These are phyloP conservation scores for Wickerhamomyces mucosus DNA, from an alignment of 805 yeast species.

Conservation along the genomic window DNA sequence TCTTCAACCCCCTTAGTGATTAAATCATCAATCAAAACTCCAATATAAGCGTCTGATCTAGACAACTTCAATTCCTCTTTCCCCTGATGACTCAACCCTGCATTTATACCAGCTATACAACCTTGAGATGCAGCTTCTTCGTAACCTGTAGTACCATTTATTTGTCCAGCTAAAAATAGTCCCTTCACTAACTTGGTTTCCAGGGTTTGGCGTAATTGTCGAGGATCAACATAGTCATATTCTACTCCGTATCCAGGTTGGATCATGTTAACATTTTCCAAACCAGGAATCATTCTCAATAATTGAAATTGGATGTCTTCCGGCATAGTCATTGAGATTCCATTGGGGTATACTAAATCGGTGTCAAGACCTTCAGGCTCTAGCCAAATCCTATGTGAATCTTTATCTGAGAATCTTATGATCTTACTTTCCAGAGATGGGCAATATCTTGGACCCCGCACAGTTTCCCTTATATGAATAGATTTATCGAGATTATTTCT, in stretches of 20 bases:
- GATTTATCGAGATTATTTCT: slow-evolving; percentile 67
- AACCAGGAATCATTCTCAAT: slow-evolving; percentile 74
- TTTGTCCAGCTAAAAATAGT: slow-evolving; percentile 88
- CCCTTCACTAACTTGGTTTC: slow-evolving; percentile 79
- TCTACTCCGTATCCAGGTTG: slow-evolving; percentile 99
- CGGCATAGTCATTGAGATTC: slow-evolving; percentile 94
- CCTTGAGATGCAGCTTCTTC: slow-evolving; percentile 99
- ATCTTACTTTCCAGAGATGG: slow-evolving; percentile 93
- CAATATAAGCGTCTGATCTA: slow-evolving; percentile 82
- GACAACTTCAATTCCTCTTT: slow-evolving; percentile 42
- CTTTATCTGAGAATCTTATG: slow-evolving; percentile 67
- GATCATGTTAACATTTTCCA: slow-evolving; percentile 77
- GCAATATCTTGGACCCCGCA: slow-evolving; percentile 94
- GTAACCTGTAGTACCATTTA: slow-evolving; percentile 97
- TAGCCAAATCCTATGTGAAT: slow-evolving; percentile 79
- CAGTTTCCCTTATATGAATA: slow-evolving; percentile 86
- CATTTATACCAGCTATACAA: slow-evolving; percentile 88
- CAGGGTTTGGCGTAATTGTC: slow-evolving; percentile 66
- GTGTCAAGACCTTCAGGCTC: slow-evolving; percentile 94
- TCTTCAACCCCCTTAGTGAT: slow-evolving; percentile 94
- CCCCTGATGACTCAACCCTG: slow-evolving; percentile 49
- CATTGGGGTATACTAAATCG: slow-evolving; percentile 89
- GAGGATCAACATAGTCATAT: slow-evolving; percentile 92
- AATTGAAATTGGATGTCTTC: slow-evolving; percentile 76
- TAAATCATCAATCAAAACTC: slow-evolving; percentile 88